Conservation (phyloP, 169 alveolate genomes). For the Babesia microti region DNA sequence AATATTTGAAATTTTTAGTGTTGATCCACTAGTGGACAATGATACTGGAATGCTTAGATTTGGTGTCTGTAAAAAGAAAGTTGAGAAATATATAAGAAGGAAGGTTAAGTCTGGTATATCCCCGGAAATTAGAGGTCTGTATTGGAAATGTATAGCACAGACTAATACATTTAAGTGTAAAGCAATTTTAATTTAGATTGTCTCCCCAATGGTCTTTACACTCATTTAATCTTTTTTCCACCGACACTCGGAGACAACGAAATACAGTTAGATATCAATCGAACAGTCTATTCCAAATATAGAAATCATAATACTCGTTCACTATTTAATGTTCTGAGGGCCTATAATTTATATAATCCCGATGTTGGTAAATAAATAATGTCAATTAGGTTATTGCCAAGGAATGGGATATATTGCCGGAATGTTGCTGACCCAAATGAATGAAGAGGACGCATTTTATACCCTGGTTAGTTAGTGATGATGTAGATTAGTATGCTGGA, state of each 20-base stretch:
- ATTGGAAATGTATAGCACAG: too few species aligned
- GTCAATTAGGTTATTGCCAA: constrained; percentile 62
- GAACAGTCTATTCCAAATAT: constrained; percentile 11
- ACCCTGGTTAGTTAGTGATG: constrained; percentile 12
- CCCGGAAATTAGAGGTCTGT: too few species aligned
- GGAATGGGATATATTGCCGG: constrained; percentile 74
- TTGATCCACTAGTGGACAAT: too few species aligned
- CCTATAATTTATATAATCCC: constrained; percentile 46
- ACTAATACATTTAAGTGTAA: too few species aligned
- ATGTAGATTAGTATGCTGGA: constrained; percentile 50
- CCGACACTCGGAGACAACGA: constrained; percentile 3
- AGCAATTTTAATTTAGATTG: too few species aligned
- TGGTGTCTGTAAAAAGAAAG: too few species aligned
- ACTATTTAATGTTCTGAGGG: constrained; percentile 57
- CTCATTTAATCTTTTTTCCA: constrained; percentile 2
- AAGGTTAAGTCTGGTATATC: too few species aligned
- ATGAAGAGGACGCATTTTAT: constrained; percentile 69
- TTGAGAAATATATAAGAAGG: too few species aligned
- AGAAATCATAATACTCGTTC: constrained; percentile 4
- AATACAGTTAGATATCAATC: constrained; percentile 9
- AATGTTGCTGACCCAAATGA: constrained; percentile 60
- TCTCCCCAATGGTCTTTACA: constrained; percentile 8
- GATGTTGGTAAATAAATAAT: constrained; percentile 25
- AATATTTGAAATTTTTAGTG: too few species aligned
- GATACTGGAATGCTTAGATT: too few species aligned